A percentile compares a stretch with the other conserved stretches of the same genome.
Evolutionary conservation across 1,139 yeast genomes (phyloP).

Genomic region (Nadsonia starkeyi-henricii): DNA sequence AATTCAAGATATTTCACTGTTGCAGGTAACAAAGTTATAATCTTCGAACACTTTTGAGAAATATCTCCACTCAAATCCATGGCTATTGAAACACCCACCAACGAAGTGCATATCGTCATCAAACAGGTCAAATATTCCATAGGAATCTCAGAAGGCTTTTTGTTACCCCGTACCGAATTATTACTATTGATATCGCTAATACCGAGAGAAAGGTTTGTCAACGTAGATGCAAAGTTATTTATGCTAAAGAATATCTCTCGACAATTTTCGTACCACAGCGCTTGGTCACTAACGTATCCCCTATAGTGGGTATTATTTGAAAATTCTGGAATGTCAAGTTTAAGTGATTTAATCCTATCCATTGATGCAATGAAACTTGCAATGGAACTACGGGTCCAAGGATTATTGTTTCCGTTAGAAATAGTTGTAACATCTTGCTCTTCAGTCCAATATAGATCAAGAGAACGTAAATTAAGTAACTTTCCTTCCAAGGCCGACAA

Average conservation of each 20-base stretch:
- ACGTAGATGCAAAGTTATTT: background rate
- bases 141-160: background rate
- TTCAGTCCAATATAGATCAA: background rate
- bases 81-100: background rate
- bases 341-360: background rate
- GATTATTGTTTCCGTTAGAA: background rate
- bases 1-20: background rate
- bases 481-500: background rate
- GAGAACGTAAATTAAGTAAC: background rate
- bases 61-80: background rate
- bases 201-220: background rate
- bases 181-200: background rate
- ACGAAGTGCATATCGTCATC: background rate
- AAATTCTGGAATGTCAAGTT: background rate
- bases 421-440: background rate
- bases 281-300: background rate
- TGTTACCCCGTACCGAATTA: background rate
- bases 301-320: background rate
- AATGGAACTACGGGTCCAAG: background rate
- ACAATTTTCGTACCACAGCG: background rate
- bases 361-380: background rate
- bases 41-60: background rate
- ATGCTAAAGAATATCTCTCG: background rate
- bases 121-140: background rate
- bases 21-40: background rate